Evolutionary conservation across 2,329 filamentous ascomycete genomes (phyloP).

Genomic region (Aspergillus felis): DNA sequence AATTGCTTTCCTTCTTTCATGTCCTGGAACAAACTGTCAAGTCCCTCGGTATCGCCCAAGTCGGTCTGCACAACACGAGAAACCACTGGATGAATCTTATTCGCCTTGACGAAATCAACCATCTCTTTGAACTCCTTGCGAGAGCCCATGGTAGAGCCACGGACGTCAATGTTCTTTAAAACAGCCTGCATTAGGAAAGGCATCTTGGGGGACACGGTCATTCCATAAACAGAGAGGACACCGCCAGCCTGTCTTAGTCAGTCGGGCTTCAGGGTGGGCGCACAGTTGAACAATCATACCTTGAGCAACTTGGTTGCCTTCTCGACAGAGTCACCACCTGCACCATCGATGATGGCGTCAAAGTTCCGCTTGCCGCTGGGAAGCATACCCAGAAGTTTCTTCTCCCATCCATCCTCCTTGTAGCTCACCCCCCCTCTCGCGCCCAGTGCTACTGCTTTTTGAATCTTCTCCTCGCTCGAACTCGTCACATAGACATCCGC

Average conservation of each 20-base stretch:
- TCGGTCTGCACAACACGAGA: slow-evolving; percentile 66
- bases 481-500: slow-evolving; percentile 79
- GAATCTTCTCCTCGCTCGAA: slow-evolving; percentile 70
- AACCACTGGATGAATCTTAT: slow-evolving; percentile 72
- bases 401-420: slow-evolving; percentile 75
- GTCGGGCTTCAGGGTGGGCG: neutral
- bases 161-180: slow-evolving; percentile 81
- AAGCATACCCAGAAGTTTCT: slow-evolving; percentile 57
- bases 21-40: slow-evolving; percentile 79
- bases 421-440: slow-evolving; percentile 81
- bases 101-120: slow-evolving; percentile 72
- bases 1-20: slow-evolving; percentile 85
- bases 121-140: slow-evolving; percentile 86
- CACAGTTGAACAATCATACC: slow-evolving; percentile 31
- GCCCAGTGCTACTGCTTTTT: slow-evolving; percentile 65
- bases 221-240: slow-evolving; percentile 82
- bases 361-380: slow-evolving; percentile 64
- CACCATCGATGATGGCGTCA: slow-evolving; percentile 86
- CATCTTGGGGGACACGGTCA: slow-evolving; percentile 84
- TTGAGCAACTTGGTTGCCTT: slow-evolving; percentile 67
- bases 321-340: slow-evolving; percentile 77
- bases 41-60: slow-evolving; percentile 70
- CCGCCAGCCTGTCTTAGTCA: slow-evolving; percentile 59
- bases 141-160: slow-evolving; percentile 87
- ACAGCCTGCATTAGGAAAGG: slow-evolving; percentile 80